These are phyloP conservation scores for Tieghemostelium lacteum DNA, from an alignment of 78 protist species.

Conservation along the genomic window DNA sequence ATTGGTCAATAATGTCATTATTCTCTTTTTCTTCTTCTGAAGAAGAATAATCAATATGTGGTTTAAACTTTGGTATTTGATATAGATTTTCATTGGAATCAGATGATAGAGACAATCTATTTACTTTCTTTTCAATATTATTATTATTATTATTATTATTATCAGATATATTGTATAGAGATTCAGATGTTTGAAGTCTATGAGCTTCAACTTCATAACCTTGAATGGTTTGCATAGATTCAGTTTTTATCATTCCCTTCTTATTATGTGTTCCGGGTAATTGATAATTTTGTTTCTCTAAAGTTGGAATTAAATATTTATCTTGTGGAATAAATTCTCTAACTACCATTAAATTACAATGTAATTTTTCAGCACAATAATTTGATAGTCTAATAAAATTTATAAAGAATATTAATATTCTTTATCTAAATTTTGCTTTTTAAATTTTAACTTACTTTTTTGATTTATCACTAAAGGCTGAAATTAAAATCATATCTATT, in stretches of 20 bases:
- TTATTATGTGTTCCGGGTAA: not conserved
- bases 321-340: conserved; percentile 33
- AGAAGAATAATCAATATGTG: no score
- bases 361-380: conserved; percentile 11
- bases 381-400: conserved; percentile 8
- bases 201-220: no score
- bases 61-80: no score
- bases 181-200: no score
- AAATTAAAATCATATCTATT: conserved; percentile 45
- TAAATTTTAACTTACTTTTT: conserved; percentile 20
- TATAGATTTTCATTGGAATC: no score
- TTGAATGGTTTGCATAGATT: conserved; percentile 4
- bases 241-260: not conserved
- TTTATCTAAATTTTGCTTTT: not conserved
- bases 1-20: no score
- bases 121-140: no score
- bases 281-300: not conserved
- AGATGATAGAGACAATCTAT: no score
- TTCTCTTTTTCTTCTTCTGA: no score
- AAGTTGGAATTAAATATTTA: conserved; percentile 7
- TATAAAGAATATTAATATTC: not conserved
- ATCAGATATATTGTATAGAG: no score
- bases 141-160: no score
- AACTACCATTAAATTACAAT: conserved; percentile 27
- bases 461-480: conserved; percentile 12